Evolutionary conservation across 495 filamentous ascomycete species (phyloP).

Genomic region (Podospora appendiculata): DNA sequence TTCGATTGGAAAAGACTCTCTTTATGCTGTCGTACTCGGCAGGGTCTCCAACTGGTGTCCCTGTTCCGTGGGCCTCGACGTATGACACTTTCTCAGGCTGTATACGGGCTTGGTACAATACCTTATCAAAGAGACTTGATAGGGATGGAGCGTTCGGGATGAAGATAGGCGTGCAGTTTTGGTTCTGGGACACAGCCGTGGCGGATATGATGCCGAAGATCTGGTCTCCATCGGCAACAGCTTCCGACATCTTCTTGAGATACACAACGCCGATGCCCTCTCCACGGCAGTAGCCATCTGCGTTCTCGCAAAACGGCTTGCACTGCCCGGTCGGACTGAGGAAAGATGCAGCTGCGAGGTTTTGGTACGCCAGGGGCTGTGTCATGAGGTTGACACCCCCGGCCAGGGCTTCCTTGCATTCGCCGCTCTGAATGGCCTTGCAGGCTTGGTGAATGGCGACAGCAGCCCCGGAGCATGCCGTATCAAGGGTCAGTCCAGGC

Average conservation of each 20-base stretch:
- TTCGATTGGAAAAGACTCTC: slow-evolving; percentile 11
- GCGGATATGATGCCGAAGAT: slow-evolving; percentile 52
- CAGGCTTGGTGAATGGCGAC: slow-evolving; percentile 44
- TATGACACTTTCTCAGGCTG: slow-evolving; percentile 34
- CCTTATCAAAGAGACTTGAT: slow-evolving; percentile 34
- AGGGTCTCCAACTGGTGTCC: slow-evolving; percentile 10
- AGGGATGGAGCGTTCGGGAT: slow-evolving; percentile 43
- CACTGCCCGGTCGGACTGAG: slow-evolving; percentile 34
- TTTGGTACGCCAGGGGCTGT: slow-evolving; percentile 39
- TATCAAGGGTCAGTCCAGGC: slow-evolving; percentile 34
- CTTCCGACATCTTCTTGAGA: slow-evolving; percentile 47
- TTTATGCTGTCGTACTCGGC: slow-evolving; percentile 20
- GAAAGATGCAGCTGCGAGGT: slow-evolving; percentile 31
- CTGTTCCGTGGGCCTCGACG: slow-evolving; percentile 35
- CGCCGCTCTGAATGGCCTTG: slow-evolving; percentile 35
- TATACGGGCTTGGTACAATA: slow-evolving; percentile 37
- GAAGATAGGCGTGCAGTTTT: slow-evolving; percentile 40
- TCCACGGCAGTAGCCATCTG: slow-evolving; percentile 55
- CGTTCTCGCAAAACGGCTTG: slow-evolving; percentile 49
- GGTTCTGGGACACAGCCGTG: slow-evolving; percentile 45
- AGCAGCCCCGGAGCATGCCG: slow-evolving; percentile 47
- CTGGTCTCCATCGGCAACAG: slow-evolving; percentile 36
- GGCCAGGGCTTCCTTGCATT: slow-evolving; percentile 33
- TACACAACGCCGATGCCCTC: slow-evolving; percentile 48
- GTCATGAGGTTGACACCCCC: slow-evolving; percentile 30